These are phyloP conservation scores for Panicum hallii DNA, from an alignment of 202 grass and related monocot genomes.

Conservation along the genomic window DNA sequence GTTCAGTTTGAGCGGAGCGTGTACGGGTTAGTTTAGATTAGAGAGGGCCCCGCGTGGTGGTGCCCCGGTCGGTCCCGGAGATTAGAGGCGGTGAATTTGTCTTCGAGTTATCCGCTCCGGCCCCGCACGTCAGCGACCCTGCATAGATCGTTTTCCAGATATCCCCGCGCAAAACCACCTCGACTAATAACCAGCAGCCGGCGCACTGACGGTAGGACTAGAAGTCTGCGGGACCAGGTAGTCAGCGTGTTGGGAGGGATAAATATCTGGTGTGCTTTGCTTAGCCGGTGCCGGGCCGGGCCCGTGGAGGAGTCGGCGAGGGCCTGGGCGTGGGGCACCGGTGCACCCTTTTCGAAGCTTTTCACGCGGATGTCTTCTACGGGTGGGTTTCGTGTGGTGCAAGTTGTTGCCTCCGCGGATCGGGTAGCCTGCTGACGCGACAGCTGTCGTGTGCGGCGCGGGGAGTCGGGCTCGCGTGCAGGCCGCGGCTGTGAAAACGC, in stretches of 20 bases:
- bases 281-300: neutral
- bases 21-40: conserved; percentile 40
- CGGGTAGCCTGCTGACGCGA: neutral
- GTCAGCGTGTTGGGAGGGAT: fast-evolving
- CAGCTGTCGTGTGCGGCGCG: conserved; percentile 25
- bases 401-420: conserved; percentile 6
- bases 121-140: conserved; percentile 19
- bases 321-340: neutral
- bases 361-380: conserved; percentile 14
- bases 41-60: conserved; percentile 42
- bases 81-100: conserved; percentile 29
- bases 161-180: neutral
- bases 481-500: neutral
- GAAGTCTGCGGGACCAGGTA: fast-evolving
- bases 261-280: neutral
- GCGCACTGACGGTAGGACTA: neutral
- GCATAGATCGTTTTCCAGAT: neutral
- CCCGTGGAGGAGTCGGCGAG: neutral
- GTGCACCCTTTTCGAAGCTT: neutral
- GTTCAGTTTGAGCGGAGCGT: conserved; percentile 16
- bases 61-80: neutral
- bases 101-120: neutral
- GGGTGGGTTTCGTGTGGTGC: conserved; percentile 30
- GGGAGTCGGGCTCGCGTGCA: neutral
- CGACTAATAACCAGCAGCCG: fast-evolving